phyloP scores from a whole-genome alignment of 768 basidiomycete species.

The Suillus paluster region DNA sequence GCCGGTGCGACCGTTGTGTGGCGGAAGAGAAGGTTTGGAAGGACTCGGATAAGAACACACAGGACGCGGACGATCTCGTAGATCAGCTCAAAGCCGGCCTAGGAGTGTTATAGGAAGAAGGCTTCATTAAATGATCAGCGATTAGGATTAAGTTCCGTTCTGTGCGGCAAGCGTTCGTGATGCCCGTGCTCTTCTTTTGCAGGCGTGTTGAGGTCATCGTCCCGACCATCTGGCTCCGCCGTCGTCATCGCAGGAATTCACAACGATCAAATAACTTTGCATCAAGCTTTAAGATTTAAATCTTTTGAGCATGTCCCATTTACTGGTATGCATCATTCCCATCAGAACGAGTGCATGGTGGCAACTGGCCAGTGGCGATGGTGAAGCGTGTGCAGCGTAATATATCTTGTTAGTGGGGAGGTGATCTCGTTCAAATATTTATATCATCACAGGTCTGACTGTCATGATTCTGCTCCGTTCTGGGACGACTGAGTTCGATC shows the following conservation, averaged over 20 bases:
- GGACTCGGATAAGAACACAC: slow-evolving; percentile 8
- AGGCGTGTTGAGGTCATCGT: background rate
- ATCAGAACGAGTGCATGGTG: background rate
- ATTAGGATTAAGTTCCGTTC: background rate
- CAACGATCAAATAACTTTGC: background rate
- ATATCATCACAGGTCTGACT: background rate
- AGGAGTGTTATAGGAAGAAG: slow-evolving; percentile 45
- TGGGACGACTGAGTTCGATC: background rate
- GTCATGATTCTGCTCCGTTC: too few species aligned
- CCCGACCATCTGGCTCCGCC: background rate
- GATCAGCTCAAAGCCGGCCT: slow-evolving; percentile 67
- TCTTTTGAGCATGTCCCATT: background rate
- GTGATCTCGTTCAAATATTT: background rate
- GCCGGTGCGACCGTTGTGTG: slow-evolving; percentile 69
- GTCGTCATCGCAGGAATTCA: background rate
- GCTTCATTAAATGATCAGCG: background rate
- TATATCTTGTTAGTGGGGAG: background rate
- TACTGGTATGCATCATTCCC: background rate
- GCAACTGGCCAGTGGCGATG: background rate
- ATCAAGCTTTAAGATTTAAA: slow-evolving; percentile 3
- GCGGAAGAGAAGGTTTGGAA: slow-evolving; percentile 51
- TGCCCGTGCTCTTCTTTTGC: background rate
- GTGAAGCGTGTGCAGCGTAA: background rate
- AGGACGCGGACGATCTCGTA: slow-evolving; percentile 53
- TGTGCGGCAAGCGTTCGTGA: background rate